phyloP scores from a whole-genome alignment of 129 eudicot species.

The Flaveria sonorensis region DNA sequence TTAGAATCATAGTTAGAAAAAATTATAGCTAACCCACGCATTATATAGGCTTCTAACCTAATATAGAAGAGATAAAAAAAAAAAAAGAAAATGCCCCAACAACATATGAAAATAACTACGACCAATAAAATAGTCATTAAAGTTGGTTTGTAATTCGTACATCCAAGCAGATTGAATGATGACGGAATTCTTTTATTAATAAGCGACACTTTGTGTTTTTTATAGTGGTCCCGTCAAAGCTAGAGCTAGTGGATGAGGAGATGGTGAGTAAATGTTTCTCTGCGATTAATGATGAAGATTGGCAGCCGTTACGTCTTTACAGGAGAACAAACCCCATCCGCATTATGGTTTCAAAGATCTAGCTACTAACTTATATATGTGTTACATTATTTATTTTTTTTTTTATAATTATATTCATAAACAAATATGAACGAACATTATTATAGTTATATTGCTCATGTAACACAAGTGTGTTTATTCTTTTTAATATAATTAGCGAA shows the following conservation, averaged over 20 bases:
- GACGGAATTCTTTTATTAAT: background rate
- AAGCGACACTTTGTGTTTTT: background rate
- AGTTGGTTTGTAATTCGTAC: too few species aligned
- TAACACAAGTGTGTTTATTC: background rate
- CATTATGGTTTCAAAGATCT: conserved; percentile 25
- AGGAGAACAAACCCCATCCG: conserved; percentile 4
- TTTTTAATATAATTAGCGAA: too few species aligned
- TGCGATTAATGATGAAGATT: conserved; percentile 35
- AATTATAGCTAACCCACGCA: too few species aligned
- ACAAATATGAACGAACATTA: too few species aligned
- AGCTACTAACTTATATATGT: background rate
- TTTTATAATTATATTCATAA: too few species aligned
- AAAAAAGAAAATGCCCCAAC: too few species aligned
- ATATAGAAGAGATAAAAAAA: too few species aligned
- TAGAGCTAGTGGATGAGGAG: conserved; percentile 37
- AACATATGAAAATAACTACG: too few species aligned
- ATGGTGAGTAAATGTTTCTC: conserved; percentile 40
- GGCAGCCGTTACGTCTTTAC: conserved; percentile 29
- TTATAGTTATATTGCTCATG: background rate
- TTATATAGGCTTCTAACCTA: too few species aligned
- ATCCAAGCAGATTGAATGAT: too few species aligned
- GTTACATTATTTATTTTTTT: background rate
- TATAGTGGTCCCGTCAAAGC: conserved; percentile 28
- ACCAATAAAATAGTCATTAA: too few species aligned
- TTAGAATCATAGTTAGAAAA: too few species aligned